These are phyloP conservation scores for Camellia japonica DNA, from an alignment of 148 eudicot genomes.

Conservation along the genomic window DNA sequence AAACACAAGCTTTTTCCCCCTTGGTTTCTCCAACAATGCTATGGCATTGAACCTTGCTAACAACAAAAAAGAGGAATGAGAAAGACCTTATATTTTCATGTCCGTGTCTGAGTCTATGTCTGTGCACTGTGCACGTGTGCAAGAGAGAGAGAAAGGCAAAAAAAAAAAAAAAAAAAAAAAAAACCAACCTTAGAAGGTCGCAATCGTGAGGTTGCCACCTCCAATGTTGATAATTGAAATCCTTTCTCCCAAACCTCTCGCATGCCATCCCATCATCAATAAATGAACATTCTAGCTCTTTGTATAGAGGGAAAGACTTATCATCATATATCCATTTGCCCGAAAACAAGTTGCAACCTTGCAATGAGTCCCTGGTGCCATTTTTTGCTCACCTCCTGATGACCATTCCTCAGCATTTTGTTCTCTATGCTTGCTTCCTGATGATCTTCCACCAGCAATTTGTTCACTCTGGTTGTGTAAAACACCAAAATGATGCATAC, in stretches of 20 bases:
- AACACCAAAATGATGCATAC: neutral
- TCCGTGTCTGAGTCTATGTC: neutral
- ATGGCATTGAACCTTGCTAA: conserved; percentile 13
- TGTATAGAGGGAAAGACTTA: conserved; percentile 16
- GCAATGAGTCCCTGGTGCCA: neutral
- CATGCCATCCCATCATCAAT: conserved; percentile 26
- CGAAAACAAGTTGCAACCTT: conserved; percentile 20
- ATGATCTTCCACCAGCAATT: neutral
- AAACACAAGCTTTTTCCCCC: conserved; percentile 18
- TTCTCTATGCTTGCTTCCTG: neutral
- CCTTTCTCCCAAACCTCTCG: conserved; percentile 25
- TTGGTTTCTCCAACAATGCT: conserved; percentile 22
- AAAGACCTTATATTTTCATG: too few species aligned
- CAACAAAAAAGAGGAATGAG: neutral
- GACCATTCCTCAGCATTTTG: too few species aligned
- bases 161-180: neutral
- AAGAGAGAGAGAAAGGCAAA: neutral
- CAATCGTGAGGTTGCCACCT: conserved; percentile 33
- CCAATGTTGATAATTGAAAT: conserved; percentile 28
- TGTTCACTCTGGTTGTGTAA: neutral
- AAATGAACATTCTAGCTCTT: conserved; percentile 17
- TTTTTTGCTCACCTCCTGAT: too few species aligned
- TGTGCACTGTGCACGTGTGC: neutral
- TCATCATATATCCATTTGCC: conserved; percentile 31
- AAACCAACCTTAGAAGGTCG: conserved; percentile 20